phyloP scores from a whole-genome alignment of 371 early-diverging fungal species.

The Mucor racemosus region DNA sequence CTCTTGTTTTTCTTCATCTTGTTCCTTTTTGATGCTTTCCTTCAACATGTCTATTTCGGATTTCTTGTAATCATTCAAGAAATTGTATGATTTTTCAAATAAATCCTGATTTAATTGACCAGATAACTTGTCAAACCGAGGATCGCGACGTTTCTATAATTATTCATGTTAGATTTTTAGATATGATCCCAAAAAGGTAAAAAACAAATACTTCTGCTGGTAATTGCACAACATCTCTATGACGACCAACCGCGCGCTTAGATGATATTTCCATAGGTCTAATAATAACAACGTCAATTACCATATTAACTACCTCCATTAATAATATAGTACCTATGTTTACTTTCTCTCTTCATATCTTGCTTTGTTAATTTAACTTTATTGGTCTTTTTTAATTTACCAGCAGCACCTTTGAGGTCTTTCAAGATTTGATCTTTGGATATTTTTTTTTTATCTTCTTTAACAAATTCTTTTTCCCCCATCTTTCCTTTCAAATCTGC shows the following conservation, averaged over 20 bases:
- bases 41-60: slow-evolving; percentile 73
- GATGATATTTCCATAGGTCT: slow-evolving; percentile 84
- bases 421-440: slow-evolving; percentile 44
- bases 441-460: slow-evolving; percentile 23
- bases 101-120: slow-evolving; percentile 87
- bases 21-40: slow-evolving; percentile 64
- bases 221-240: slow-evolving; percentile 75
- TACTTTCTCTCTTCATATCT: slow-evolving; percentile 53
- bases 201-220: slow-evolving; percentile 47
- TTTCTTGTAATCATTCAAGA: slow-evolving; percentile 76
- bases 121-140: slow-evolving; percentile 84
- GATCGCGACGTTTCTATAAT: slow-evolving; percentile 76
- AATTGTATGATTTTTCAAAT: slow-evolving; percentile 85
- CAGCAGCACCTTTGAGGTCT: slow-evolving; percentile 43
- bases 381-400: slow-evolving; percentile 45
- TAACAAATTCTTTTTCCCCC: slow-evolving; percentile 30
- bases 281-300: not conserved
- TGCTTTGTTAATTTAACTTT: slow-evolving; percentile 44
- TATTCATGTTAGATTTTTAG: not conserved
- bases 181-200: not conserved
- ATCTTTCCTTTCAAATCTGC: slow-evolving; percentile 77
- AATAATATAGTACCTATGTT: slow-evolving; percentile 41
- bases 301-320: not conserved
- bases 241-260: slow-evolving; percentile 80
- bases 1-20: slow-evolving; percentile 59